Conservation (phyloP, 805 yeast species). For the Cyberlindnera meyerae region DNA sequence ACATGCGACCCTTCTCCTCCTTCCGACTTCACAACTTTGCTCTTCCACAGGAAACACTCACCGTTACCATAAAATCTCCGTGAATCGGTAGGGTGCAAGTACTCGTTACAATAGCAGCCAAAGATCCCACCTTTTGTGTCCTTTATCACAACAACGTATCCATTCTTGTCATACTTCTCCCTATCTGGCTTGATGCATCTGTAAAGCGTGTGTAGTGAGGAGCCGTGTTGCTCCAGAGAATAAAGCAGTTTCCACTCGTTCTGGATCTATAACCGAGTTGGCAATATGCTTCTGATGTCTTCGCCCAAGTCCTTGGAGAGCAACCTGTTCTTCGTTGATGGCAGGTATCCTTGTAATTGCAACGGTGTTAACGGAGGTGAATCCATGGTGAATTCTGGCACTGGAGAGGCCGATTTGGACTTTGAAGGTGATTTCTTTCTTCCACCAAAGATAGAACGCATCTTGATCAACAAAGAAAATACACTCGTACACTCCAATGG, state of each 20-base stretch:
- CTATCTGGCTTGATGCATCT: slow-evolving; percentile 42
- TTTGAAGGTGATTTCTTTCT: slow-evolving; percentile 1
- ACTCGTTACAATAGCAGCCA: slow-evolving; percentile 78
- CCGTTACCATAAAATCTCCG: slow-evolving; percentile 88
- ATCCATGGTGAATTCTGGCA: slow-evolving; percentile 1
- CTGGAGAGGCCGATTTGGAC: slow-evolving; percentile 9
- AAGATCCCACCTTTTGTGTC: slow-evolving; percentile 62
- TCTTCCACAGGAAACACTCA: slow-evolving; percentile 86
- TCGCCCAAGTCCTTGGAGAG: slow-evolving; percentile 62
- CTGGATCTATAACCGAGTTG: slow-evolving; percentile 72
- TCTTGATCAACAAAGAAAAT: slow-evolving; percentile 3
- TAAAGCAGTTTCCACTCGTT: slow-evolving; percentile 75
- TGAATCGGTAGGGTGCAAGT: slow-evolving; percentile 63
- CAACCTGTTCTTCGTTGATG: slow-evolving; percentile 52
- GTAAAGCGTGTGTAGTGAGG: slow-evolving; percentile 78
- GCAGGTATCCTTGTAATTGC: slow-evolving; percentile 53
- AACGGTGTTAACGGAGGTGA: slow-evolving; percentile 50
- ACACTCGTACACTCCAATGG: not conserved
- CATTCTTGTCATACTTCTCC: slow-evolving; percentile 42
- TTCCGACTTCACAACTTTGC: slow-evolving; percentile 17
- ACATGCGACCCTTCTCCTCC: slow-evolving; percentile 8
- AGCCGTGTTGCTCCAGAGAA: slow-evolving; percentile 90
- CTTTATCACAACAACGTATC: slow-evolving; percentile 68
- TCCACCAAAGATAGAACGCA: slow-evolving; percentile 8
- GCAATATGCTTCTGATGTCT: slow-evolving; percentile 67